Percentiles rank a stretch among this genome's conserved stretches.
Conservation (phyloP, 306 rosid genomes). For the Vigna radiata region DNA sequence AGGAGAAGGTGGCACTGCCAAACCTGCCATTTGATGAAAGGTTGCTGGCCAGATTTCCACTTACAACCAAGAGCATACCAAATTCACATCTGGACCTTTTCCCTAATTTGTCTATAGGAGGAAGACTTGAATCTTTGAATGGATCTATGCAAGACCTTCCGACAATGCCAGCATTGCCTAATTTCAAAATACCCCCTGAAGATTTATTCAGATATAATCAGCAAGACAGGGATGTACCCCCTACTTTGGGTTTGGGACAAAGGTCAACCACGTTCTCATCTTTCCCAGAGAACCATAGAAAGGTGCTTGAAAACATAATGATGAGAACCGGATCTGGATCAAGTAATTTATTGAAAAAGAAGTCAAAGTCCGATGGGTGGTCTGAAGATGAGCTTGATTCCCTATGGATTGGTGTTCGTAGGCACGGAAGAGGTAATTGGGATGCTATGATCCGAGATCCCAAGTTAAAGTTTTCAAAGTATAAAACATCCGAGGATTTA, state of each 20-base stretch:
- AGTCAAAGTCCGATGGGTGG: conserved; percentile 82
- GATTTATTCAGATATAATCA: conserved; percentile 76
- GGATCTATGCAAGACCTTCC: conserved; percentile 76
- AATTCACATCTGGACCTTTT: conserved; percentile 73
- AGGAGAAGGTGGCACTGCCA: conserved; percentile 76
- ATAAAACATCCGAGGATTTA: conserved; percentile 78
- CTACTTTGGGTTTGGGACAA: conserved; percentile 83
- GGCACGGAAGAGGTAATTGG: conserved; percentile 98
- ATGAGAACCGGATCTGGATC: conserved; percentile 90
- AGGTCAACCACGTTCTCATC: conserved; percentile 68
- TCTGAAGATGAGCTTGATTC: conserved; percentile 98
- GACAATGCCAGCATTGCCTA: conserved; percentile 76
- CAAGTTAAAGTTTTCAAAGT: conserved; percentile 79
- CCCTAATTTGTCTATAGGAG: conserved; percentile 81
- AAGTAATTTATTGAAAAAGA: conserved; percentile 60
- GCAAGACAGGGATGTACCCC: conserved; percentile 72
- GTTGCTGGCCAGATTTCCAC: conserved; percentile 79
- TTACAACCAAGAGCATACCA: conserved; percentile 62
- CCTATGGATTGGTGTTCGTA: conserved; percentile 98
- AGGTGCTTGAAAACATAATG: conserved; percentile 98
- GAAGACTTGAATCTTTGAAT: conserved; percentile 65
- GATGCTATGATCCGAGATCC: conserved; percentile 89
- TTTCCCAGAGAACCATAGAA: conserved; percentile 92
- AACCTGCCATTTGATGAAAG: conserved; percentile 87
- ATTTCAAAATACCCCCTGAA: conserved; percentile 74